Percentiles rank a stretch among this genome's conserved stretches.
Evolutionary conservation across 1,284 basidiomycete genomes (phyloP).

Genomic region (Trichosporon ovoides): DNA sequence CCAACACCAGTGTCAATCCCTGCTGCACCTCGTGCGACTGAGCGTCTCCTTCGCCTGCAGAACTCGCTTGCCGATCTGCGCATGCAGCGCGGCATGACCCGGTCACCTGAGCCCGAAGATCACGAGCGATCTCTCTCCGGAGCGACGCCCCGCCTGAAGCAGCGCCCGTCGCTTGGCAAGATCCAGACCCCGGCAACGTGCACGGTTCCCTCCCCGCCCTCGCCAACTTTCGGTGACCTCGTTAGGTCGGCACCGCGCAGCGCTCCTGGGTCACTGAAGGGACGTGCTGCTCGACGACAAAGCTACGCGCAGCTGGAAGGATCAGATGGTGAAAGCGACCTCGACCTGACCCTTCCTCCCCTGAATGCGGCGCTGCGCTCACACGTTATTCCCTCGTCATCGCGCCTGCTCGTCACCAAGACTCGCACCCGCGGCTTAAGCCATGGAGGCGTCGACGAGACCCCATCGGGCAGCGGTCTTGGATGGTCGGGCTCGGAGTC

Average conservation of each 20-base stretch:
- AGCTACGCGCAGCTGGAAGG: constrained; percentile 5
- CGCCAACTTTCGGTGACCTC: constrained; percentile 18
- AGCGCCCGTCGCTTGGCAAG: neutral
- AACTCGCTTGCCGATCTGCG: constrained; percentile 21
- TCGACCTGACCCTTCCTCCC: constrained; percentile 31
- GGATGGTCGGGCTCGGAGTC: constrained; percentile 40
- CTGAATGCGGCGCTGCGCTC: constrained; percentile 28
- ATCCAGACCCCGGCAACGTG: neutral
- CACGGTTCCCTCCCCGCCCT: constrained; percentile 6
- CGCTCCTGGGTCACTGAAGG: constrained; percentile 1
- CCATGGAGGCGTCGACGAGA: neutral
- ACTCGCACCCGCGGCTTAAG: neutral
- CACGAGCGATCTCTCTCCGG: too few relatives aligned
- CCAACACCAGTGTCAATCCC: neutral
- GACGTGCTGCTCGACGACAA: neutral
- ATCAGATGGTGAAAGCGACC: constrained; percentile 32
- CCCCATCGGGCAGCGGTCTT: neutral
- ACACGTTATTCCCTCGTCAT: constrained; percentile 28
- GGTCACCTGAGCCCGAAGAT: neutral
- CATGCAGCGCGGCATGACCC: constrained; percentile 13
- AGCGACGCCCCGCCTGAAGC: neutral
- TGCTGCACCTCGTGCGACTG: constrained; percentile 11
- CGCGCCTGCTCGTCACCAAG: constrained; percentile 16
- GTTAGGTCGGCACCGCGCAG: constrained; percentile 8
- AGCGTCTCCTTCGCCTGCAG: constrained; percentile 19